phyloP scores from a whole-genome alignment of 1,139 yeast genomes.

The Nakaseomyces bracarensis region DNA sequence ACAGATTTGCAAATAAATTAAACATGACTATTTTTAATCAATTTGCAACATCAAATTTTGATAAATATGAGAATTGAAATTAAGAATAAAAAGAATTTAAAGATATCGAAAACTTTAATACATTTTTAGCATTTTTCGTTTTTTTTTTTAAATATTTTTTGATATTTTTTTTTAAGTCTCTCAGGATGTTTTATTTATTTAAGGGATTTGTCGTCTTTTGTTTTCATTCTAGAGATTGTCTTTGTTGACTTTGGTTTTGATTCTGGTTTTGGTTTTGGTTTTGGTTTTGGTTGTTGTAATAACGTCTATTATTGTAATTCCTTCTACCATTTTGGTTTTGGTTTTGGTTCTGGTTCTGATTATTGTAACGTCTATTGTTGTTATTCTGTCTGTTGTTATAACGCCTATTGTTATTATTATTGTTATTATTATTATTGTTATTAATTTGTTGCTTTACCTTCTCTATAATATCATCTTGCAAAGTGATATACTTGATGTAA shows the following conservation, averaged over 20 bases:
- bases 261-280: conserved; percentile 10
- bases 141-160: neutral
- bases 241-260: conserved; percentile 6
- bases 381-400: conserved; percentile 15
- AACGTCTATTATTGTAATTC: conserved; percentile 16
- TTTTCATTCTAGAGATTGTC: conserved; percentile 1
- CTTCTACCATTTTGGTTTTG: conserved; percentile 11
- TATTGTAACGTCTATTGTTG: conserved; percentile 26
- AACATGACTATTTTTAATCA: too few relatives aligned
- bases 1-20: too few relatives aligned
- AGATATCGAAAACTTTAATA: too few relatives aligned
- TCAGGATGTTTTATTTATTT: too few relatives aligned
- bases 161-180: neutral
- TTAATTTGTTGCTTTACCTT: conserved; percentile 56
- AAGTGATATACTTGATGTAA: conserved; percentile 59
- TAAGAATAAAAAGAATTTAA: too few relatives aligned
- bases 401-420: conserved; percentile 26
- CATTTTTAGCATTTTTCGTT: too few relatives aligned
- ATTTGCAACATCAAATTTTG: too few relatives aligned
- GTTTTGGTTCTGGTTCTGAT: conserved; percentile 17
- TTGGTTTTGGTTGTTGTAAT: conserved; percentile 12
- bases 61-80: too few relatives aligned
- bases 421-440: conserved; percentile 32
- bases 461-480: conserved; percentile 69
- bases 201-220: too few relatives aligned